Evolutionary conservation across 2,329 filamentous ascomycete genomes (phyloP).

Genomic region (Colletotrichum somersetense): DNA sequence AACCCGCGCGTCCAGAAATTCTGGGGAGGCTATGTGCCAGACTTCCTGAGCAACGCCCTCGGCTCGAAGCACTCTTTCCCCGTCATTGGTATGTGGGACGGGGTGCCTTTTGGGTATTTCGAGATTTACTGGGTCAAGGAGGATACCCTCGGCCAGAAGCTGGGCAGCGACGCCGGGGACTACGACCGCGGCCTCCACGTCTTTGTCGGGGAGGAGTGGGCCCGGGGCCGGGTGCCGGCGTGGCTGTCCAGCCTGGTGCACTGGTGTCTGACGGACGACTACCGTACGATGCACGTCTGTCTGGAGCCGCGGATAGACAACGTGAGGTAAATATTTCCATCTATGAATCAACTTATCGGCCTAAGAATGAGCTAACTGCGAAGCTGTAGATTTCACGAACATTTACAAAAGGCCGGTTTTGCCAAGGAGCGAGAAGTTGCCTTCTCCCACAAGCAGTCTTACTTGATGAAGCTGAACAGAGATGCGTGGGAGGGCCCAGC

Average conservation of each 20-base stretch:
- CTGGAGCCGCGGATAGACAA: conserved; percentile 95
- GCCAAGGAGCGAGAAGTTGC: conserved; percentile 87
- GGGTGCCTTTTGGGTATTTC: conserved; percentile 95
- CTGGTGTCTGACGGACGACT: conserved; percentile 82
- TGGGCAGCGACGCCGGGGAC: conserved; percentile 76
- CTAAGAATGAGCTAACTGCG: not conserved
- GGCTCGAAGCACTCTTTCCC: conserved; percentile 84
- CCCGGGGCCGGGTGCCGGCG: conserved; percentile 81
- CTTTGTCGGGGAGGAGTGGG: conserved; percentile 92
- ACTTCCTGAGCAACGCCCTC: conserved; percentile 77
- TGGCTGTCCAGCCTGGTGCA: conserved; percentile 93
- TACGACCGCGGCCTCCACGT: conserved; percentile 92
- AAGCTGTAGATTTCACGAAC: conserved; percentile 57
- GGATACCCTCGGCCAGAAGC: conserved; percentile 78
- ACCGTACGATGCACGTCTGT: conserved; percentile 84
- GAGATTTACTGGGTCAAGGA: conserved; percentile 99
- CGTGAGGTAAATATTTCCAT: conserved; percentile 71
- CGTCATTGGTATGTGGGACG: conserved; percentile 93
- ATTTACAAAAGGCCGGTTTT: conserved; percentile 82
- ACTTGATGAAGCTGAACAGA: conserved; percentile 82
- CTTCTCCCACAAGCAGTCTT: conserved; percentile 93
- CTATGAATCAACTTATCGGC: not conserved
- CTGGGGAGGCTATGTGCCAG: conserved; percentile 78
- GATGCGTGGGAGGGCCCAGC: conserved; percentile 83
- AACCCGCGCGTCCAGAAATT: conserved; percentile 85